Evolutionary conservation across 345 rosid genomes (phyloP), one percentile per base, ranked within the genome.

Genomic region (Bretschneidera sinensis): DNA sequence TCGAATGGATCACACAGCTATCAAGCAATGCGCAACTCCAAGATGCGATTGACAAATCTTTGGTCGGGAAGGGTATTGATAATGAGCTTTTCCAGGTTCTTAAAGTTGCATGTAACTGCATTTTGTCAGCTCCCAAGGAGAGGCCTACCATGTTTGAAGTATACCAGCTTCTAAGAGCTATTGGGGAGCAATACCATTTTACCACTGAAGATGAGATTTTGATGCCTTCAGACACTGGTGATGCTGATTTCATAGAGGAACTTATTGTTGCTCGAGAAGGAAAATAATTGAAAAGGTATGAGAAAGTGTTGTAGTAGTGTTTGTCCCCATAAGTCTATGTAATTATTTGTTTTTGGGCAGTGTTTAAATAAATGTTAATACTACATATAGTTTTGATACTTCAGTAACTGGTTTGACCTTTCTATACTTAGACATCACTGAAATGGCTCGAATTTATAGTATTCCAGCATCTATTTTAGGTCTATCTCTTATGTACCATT

Each of bases 71-170:
- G 34, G 85, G 83, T 33, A 80, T 68, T n/a, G 92, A 94, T 55
- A 72, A 70, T 50, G 99, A 94, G 66, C 75, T 84, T 48, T 81
- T 86, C 68, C 89, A 88, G 64, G 79, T 85, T 55, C 86, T 94
- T 33, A 94, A 88, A 79, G 83, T 94, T 53, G 99, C 91, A 2
- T 82, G 91, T 60, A 86, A 60, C 59, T 94, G 99, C 48, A 91
- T 86, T 19, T 48, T 75, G 76, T 76, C 78, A 17, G 51, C 65
- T 50, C 63, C 87, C 17, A 90, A 94, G 77, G 91, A 84, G 74
- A 86, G 97, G 74, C 96, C 97, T 17, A 74, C 91, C 31, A 88
- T 87, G 97, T 88, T 83, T 66, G 99, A 94, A 74, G 78, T 86
- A 39, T 85, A 85, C 73, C 96, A 94, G 82, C 66, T 88, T 58